Evolutionary conservation across 2,329 filamentous ascomycete genomes (phyloP).

Genomic region (Apiospora arundinis): DNA sequence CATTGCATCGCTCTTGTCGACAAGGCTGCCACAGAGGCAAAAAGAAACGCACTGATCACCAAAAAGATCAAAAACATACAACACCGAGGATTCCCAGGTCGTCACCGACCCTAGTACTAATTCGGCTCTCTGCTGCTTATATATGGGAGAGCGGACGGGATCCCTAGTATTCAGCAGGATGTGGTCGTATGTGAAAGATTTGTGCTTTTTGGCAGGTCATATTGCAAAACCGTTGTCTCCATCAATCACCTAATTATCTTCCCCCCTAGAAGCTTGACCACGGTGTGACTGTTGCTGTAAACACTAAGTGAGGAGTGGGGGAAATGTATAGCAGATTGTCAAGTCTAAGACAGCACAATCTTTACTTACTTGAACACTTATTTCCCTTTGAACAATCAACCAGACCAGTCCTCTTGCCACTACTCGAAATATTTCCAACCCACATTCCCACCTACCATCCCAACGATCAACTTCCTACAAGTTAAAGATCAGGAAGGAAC

Average conservation of each 20-base stretch:
- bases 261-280: not conserved
- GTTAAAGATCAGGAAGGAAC: not conserved
- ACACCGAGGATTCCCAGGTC: too few relatives aligned
- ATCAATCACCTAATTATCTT: not conserved
- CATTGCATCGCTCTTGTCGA: too few relatives aligned
- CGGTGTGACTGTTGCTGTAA: not conserved
- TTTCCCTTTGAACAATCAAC: not conserved
- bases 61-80: too few relatives aligned
- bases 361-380: not conserved
- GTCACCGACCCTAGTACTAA: too few relatives aligned
- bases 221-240: not conserved
- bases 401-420: not conserved
- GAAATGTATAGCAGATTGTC: not conserved
- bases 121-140: not conserved
- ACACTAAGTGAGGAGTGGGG: not conserved
- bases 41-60: too few relatives aligned
- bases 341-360: not conserved
- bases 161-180: constrained; percentile 10
- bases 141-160: constrained; percentile 10
- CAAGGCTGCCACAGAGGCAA: too few relatives aligned
- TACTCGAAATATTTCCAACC: not conserved
- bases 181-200: not conserved
- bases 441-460: not conserved
- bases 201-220: not conserved
- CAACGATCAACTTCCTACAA: not conserved